Percentiles rank a stretch among this genome's conserved stretches.
Conservation (phyloP, 306 rosid genomes). For the Castanospermum australe region DNA sequence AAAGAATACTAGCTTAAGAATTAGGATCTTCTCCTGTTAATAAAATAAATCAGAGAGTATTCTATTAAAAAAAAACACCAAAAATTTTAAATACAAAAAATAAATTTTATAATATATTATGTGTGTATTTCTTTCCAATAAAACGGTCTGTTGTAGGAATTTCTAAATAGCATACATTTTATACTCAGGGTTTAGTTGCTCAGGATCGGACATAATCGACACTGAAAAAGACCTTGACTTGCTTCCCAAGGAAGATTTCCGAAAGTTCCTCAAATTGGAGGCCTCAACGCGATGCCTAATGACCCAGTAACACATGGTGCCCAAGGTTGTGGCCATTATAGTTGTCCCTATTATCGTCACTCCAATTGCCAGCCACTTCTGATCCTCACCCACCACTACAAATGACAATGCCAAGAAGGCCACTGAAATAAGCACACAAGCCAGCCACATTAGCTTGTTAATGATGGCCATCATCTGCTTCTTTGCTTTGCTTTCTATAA, state of each 20-base stretch:
- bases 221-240: conserved; percentile 61
- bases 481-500: conserved; percentile 95
- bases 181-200: conserved; percentile 70
- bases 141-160: neutral
- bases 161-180: conserved; percentile 87
- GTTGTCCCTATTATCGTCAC: conserved; percentile 85
- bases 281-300: conserved; percentile 81
- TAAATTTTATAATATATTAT: no score
- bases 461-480: conserved; percentile 97
- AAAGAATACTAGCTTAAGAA: neutral
- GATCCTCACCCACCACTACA: conserved; percentile 76
- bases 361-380: conserved; percentile 80
- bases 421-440: conserved; percentile 80
- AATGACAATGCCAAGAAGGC: conserved; percentile 89
- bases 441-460: conserved; percentile 98
- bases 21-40: no score
- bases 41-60: no score
- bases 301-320: conserved; percentile 92
- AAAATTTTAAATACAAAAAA: no score
- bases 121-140: no score
- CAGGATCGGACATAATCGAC: conserved; percentile 75
- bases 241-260: conserved; percentile 72
- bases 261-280: conserved; percentile 60
- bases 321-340: conserved; percentile 89
- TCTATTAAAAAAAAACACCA: no score